Conservation (phyloP, 352 stramenopile species). For the Pelagophyceae sp. region DNA sequence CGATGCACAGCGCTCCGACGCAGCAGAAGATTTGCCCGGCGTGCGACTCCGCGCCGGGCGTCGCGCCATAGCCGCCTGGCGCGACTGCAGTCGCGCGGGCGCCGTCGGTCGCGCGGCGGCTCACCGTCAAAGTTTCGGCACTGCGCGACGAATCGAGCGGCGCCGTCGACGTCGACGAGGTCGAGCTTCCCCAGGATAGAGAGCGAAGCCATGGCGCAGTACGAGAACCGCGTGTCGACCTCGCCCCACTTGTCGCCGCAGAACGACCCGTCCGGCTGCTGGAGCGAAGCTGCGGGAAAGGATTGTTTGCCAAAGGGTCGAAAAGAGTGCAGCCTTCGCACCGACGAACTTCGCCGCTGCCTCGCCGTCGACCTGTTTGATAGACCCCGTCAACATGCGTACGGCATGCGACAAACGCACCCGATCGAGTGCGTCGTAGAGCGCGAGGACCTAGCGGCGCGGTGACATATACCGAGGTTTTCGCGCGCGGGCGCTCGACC, state of each 20-base stretch:
- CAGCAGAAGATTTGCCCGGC: slow-evolving; percentile 95
- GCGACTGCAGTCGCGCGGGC: no score
- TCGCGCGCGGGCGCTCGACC: no score
- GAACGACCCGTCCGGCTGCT: slow-evolving; percentile 93
- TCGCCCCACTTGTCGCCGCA: slow-evolving; percentile 90
- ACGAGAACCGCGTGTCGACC: slow-evolving; percentile 97
- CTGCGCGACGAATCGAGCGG: slow-evolving; percentile 79
- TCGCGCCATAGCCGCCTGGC: slow-evolving; percentile 62
- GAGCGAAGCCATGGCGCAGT: slow-evolving; percentile 89
- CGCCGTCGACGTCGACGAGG: slow-evolving; percentile 70
- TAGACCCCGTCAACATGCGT: slow-evolving; percentile 6
- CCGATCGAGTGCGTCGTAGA: slow-evolving; percentile 70
- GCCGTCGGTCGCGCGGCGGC: no score
- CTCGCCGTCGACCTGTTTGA: slow-evolving; percentile 33
- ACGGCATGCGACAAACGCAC: slow-evolving; percentile 31
- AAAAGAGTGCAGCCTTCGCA: slow-evolving; percentile 53
- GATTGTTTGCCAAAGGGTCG: no score
- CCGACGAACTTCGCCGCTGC: slow-evolving; percentile 40
- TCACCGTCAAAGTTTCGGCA: slow-evolving; percentile 87
- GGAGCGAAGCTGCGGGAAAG: slow-evolving; percentile 71
- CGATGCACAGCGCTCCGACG: slow-evolving; percentile 84
- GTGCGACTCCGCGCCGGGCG: slow-evolving; percentile 88
- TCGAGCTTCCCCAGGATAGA: slow-evolving; percentile 77
- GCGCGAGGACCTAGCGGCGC: slow-evolving; percentile 91
- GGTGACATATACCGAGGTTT: no score